These are phyloP conservation scores for Starmera dryadoides DNA, from an alignment of 805 yeast species.

Conservation along the genomic window DNA sequence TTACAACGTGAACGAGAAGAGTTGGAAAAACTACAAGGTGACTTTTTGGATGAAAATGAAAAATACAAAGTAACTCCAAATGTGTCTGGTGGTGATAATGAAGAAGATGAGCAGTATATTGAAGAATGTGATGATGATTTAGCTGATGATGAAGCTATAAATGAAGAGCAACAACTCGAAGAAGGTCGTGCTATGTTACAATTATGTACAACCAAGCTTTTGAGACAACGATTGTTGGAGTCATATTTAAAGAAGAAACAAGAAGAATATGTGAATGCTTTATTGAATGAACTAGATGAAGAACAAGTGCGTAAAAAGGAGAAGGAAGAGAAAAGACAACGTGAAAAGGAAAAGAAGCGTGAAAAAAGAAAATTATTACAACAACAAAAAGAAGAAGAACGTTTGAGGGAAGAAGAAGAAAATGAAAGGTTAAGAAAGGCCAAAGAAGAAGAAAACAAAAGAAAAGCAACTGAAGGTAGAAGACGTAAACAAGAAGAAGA, in stretches of 20 bases:
- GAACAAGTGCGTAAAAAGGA: conserved; percentile 61
- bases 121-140: conserved; percentile 31
- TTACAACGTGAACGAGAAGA: conserved; percentile 1
- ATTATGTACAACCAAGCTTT: conserved; percentile 68
- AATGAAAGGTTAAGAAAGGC: conserved; percentile 29
- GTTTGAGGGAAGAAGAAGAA: conserved; percentile 35
- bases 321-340: conserved; percentile 54
- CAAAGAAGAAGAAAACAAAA: conserved; percentile 28
- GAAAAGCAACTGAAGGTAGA: conserved; percentile 37
- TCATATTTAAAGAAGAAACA: conserved; percentile 80
- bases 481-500: conserved; percentile 30
- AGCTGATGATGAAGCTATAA: conserved; percentile 33
- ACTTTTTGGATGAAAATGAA: conserved; percentile 1
- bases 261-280: conserved; percentile 56
- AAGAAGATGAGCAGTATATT: conserved; percentile 18
- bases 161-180: conserved; percentile 59
- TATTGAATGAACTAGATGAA: conserved; percentile 63
- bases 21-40: conserved; percentile 1
- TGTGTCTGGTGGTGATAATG: conserved; percentile 8
- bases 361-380: conserved; percentile 62
- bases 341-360: conserved; percentile 53
- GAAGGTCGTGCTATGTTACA: conserved; percentile 79
- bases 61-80: conserved; percentile 8
- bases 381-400: conserved; percentile 46
- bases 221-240: conserved; percentile 64